Percentiles rank a stretch among this genome's conserved stretches.
Evolutionary conservation across 768 basidiomycete species (phyloP).

Genomic region (Hemileccinum impolitum): DNA sequence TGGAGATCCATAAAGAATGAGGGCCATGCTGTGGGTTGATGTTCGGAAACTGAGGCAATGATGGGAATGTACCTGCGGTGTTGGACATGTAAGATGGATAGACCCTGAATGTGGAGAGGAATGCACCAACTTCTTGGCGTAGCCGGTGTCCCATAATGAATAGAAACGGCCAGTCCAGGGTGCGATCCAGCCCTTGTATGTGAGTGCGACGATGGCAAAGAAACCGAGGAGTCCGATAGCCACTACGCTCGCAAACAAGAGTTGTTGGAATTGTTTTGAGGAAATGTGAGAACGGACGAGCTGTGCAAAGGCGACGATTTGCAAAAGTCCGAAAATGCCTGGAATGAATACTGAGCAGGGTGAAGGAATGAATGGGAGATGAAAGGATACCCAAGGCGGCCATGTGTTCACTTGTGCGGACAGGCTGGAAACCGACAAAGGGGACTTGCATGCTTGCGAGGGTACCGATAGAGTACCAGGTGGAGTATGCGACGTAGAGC

Average conservation of each 20-base stretch:
- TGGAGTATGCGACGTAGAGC: constrained; percentile 92
- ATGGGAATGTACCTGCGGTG: constrained; percentile 81
- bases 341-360: constrained; percentile 10
- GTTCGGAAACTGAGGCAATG: constrained; percentile 98
- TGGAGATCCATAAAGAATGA: constrained; percentile 99
- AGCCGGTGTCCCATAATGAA: constrained; percentile 98
- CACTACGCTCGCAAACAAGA: constrained; percentile 70
- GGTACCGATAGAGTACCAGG: constrained; percentile 98
- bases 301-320: constrained; percentile 92
- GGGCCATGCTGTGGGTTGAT: constrained; percentile 99
- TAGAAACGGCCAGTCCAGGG: constrained; percentile 99
- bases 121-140: constrained; percentile 83
- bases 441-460: constrained; percentile 99
- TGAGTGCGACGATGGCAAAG: constrained; percentile 71
- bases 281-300: constrained; percentile 87
- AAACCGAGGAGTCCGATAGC: constrained; percentile 69
- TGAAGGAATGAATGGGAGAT: background rate
- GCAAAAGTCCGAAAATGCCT: constrained; percentile 95
- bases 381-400: constrained; percentile 76
- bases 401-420: constrained; percentile 98
- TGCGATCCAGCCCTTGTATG: constrained; percentile 92
- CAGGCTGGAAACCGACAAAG: constrained; percentile 99
- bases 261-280: constrained; percentile 85
- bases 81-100: constrained; percentile 1
- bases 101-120: background rate